Conservation (phyloP, 2,329 filamentous ascomycete genomes). For the Clonostachys solani region DNA sequence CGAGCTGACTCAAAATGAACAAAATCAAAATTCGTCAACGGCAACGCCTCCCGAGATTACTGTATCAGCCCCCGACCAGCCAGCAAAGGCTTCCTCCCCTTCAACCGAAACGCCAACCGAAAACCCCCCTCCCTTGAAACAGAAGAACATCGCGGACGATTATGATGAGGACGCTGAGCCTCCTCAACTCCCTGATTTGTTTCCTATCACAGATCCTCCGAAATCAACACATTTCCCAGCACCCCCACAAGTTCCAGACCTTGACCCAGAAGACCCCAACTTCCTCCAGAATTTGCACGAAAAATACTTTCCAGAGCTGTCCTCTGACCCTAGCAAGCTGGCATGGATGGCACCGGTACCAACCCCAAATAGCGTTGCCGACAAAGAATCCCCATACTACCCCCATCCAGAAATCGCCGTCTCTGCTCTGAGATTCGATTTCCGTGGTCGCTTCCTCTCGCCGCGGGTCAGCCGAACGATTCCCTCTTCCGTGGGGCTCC, state of each 20-base stretch:
- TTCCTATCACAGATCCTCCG: constrained; percentile 31
- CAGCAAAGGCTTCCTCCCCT: too few species aligned
- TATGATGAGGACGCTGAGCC: constrained; percentile 39
- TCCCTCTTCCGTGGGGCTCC: constrained; percentile 74
- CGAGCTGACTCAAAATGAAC: too few species aligned
- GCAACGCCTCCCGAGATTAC: too few species aligned
- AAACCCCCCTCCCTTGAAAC: background rate
- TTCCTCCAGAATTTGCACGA: constrained; percentile 82
- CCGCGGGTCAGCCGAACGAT: constrained; percentile 71
- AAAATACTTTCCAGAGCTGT: constrained; percentile 89
- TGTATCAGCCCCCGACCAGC: too few species aligned
- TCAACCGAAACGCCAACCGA: background rate
- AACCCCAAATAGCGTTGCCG: constrained; percentile 58
- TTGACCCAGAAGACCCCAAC: constrained; percentile 77
- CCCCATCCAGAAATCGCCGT: constrained; percentile 71
- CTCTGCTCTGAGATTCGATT: constrained; percentile 82
- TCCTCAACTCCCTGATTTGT: constrained; percentile 31
- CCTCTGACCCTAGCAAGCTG: constrained; percentile 78
- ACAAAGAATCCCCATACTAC: constrained; percentile 75
- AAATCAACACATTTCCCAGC: constrained; percentile 58
- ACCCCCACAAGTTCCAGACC: constrained; percentile 55
- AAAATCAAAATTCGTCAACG: too few species aligned
- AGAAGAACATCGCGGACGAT: constrained; percentile 7
- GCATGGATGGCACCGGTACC: constrained; percentile 84
- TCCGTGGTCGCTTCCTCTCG: constrained; percentile 74